Evolutionary conservation across 768 basidiomycete genomes (phyloP).

Genomic region (Boletales sp.): DNA sequence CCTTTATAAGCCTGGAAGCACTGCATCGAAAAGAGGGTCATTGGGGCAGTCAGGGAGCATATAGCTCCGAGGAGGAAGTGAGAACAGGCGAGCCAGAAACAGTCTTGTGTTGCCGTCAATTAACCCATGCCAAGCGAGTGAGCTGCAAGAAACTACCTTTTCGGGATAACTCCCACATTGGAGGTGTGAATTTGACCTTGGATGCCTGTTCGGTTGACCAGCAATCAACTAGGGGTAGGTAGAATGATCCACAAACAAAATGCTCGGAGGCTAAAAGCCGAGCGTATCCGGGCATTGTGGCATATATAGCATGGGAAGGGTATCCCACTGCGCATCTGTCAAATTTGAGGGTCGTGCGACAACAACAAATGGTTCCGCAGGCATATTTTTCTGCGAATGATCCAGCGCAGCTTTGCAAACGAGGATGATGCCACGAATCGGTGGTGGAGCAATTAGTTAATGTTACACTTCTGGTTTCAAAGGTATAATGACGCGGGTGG

Average conservation of each 20-base stretch:
- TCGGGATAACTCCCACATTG: background rate
- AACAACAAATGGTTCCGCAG: background rate
- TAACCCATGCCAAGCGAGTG: background rate
- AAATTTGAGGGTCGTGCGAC: background rate
- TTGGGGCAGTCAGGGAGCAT: background rate
- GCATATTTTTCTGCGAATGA: background rate
- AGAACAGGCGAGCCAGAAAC: background rate
- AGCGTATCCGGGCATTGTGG: background rate
- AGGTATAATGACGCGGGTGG: too few relatives aligned
- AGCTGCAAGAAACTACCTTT: background rate
- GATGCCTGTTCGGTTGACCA: background rate
- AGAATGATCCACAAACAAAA: too few relatives aligned
- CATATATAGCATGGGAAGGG: background rate
- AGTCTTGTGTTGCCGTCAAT: background rate
- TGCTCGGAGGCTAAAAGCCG: background rate
- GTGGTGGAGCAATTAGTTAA: background rate
- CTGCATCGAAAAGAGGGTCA: background rate
- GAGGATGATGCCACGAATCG: background rate
- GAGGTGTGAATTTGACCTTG: background rate
- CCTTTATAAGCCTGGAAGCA: slow-evolving; percentile 17
- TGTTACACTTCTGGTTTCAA: too few relatives aligned
- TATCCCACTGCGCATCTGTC: background rate
- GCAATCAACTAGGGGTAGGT: background rate
- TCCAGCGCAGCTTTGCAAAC: background rate
- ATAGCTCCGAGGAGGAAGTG: background rate